These are phyloP conservation scores for Penicillium chermesinum DNA, from an alignment of 495 filamentous ascomycete genomes.

Conservation along the genomic window DNA sequence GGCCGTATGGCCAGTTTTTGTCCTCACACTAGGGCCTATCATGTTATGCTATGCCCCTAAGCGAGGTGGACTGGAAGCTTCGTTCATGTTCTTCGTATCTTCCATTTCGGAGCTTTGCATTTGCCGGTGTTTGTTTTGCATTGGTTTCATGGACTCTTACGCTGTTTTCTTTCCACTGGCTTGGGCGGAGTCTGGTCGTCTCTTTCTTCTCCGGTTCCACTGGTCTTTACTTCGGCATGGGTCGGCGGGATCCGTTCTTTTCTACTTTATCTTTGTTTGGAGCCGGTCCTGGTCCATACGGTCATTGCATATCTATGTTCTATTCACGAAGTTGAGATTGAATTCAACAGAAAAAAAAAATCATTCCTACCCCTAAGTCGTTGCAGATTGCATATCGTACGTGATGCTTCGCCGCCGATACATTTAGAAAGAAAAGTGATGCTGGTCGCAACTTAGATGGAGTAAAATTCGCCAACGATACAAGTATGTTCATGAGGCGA, in stretches of 20 bases:
- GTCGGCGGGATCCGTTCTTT: background rate
- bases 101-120: slow-evolving; percentile 7
- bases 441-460: too few relatives aligned
- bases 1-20: slow-evolving; percentile 14
- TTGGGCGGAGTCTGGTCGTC: slow-evolving; percentile 6
- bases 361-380: background rate
- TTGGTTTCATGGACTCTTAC: slow-evolving; percentile 4
- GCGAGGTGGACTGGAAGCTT: slow-evolving; percentile 4
- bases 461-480: too few relatives aligned
- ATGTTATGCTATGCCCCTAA: slow-evolving; percentile 1
- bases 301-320: too few relatives aligned
- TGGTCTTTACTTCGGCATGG: slow-evolving; percentile 1
- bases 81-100: background rate
- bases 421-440: too few relatives aligned
- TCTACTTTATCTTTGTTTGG: background rate
- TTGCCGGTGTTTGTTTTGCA: slow-evolving; percentile 16
- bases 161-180: slow-evolving; percentile 2
- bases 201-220: slow-evolving; percentile 1
- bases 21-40: slow-evolving; percentile 1
- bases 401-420: too few relatives aligned
- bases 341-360: background rate
- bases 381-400: too few relatives aligned
- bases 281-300: too few relatives aligned
- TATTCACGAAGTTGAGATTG: background rate
- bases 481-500: too few relatives aligned